Evolutionary conservation across 2,329 filamentous ascomycete genomes (phyloP), one percentile per base, ranked within the genome.

Genomic region (Ustilaginoidea virens): DNA sequence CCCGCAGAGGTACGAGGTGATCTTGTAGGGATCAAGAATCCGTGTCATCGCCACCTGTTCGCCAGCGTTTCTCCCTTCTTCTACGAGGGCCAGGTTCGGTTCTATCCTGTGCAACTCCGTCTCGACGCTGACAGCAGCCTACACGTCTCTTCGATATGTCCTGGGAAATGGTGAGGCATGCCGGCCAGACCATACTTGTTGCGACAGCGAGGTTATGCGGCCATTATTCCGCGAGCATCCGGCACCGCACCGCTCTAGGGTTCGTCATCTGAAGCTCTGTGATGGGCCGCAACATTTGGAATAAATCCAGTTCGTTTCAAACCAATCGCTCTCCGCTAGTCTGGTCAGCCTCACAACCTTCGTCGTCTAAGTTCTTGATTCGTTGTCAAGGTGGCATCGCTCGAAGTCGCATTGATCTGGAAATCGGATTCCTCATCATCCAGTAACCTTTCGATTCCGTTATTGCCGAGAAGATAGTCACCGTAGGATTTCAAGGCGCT

Each of bases 401-500:
- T 17, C 8, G 29, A 27, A 8, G 17, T 20, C 6, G 31, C 16
- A 25, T 32, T 28, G 20, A 39, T 33, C 7, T 39, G 31, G 8
- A 34, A 28, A 12, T 43, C 31, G 13, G 43, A 44, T 12, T 41
- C 37, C 7, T 45, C 39, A 2, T 42, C 36, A 6, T 34, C 30
- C 3, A 44, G 36, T 9, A 44, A 38, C 32, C 51, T 55, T 43
- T 77, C 72, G 37, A 75, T 74, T 2, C 73, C 73, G 38, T 76
- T 76, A 41, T 77, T 76, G 2, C 73, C 72, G 10, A 82, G 57
- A 33, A 90, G 58, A 44, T 82, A 94, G 40, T 80, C 74, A 2
- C 81, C 85, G 44, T 93, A 74, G 42, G 86, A 86, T 46, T 86
- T 69, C 36, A 93, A 63, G 0, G 85, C 82, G 39, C 79, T 77